These are phyloP conservation scores for Zopfia rhizophila DNA, from an alignment of 2,329 filamentous ascomycete species.

Conservation along the genomic window DNA sequence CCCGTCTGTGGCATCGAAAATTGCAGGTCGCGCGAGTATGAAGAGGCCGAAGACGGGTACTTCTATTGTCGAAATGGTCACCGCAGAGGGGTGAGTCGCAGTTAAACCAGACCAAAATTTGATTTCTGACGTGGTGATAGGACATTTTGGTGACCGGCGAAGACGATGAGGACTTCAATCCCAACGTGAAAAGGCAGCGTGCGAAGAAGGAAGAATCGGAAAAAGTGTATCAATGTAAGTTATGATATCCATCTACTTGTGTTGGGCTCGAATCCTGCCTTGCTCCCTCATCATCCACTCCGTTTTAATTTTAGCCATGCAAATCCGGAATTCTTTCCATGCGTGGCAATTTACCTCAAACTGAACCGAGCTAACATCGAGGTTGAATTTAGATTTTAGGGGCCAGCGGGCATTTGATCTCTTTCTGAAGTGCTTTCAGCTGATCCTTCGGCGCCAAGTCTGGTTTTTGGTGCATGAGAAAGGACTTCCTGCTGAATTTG, in stretches of 20 bases:
- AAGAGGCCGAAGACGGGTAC: constrained; percentile 79
- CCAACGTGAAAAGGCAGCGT: constrained; percentile 66
- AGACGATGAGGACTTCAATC: constrained; percentile 76
- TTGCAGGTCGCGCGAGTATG: constrained; percentile 73
- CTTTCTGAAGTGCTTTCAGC: constrained; percentile 84
- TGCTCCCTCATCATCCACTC: background rate
- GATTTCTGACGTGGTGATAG: too few relatives aligned
- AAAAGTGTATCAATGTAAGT: constrained; percentile 61
- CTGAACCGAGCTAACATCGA: constrained; percentile 31
- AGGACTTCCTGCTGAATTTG: constrained; percentile 76
- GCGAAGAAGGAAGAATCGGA: constrained; percentile 66
- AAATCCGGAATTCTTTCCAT: background rate
- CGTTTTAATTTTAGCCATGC: too few relatives aligned
- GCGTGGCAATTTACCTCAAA: background rate
- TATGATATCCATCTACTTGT: too few relatives aligned
- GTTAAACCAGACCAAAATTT: too few relatives aligned
- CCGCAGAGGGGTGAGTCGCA: constrained; percentile 74
- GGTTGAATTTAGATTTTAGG: constrained; percentile 65
- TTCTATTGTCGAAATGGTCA: constrained; percentile 85
- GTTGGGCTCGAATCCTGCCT: too few relatives aligned
- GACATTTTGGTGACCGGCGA: constrained; percentile 47
- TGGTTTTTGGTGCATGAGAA: constrained; percentile 75
- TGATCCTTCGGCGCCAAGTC: constrained; percentile 84
- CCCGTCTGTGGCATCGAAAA: constrained; percentile 65
- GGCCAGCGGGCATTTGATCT: constrained; percentile 79